Base-by-base conservation (phyloP, 148 eudicot genomes). In the Salicornia ramosissima region DNA sequence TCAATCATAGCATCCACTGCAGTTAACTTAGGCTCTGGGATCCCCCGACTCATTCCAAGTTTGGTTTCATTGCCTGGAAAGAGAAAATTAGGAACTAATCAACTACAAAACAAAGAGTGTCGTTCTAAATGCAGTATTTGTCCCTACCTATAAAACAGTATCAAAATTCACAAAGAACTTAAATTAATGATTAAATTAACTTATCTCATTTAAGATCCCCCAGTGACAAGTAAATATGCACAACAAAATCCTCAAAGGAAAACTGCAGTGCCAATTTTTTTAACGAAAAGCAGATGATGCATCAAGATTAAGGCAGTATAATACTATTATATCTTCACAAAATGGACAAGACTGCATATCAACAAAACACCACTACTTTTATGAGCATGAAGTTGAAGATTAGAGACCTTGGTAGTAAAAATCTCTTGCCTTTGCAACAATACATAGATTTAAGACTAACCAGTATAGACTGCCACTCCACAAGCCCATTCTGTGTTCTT, bases 401-500 rank as follows among this genome's bases (percentile, higher is more conserved):
- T 6, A 19, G 18, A 31, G 40, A 67, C n/a, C 29, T 43, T 12
- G 22, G 30, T 10, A 26, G 6, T 31, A 47, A 4, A 40, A 6
- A 14, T 28, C 52, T 63, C 33, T 33, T 56, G 5, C 15, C 18
- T 31, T 31, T 29, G 30, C 14, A 4, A 33, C 50, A 25, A 31
- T 65, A 19, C 49, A 25, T 6, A 40, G 57, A 46, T 50, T 42
- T 36, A 58, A 28, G 49, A 71, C 89, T 80, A 77, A 81, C 99
- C 99, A 66, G 99, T 91, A 71, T 94, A 94, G 70, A 94, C 79
- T 67, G 99, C 97, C 77, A 90, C 99, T 60, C 99, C 97, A 76
- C 99, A 94, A 76, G 96, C 99, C 99, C 99, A 94, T 81, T 94
- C 97, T 67, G 93, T 94, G 74, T 94, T 94, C 81, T 97, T 74